These are phyloP conservation scores for Stellera chamaejasme DNA, from an alignment of 345 rosid species.

Conservation along the genomic window DNA sequence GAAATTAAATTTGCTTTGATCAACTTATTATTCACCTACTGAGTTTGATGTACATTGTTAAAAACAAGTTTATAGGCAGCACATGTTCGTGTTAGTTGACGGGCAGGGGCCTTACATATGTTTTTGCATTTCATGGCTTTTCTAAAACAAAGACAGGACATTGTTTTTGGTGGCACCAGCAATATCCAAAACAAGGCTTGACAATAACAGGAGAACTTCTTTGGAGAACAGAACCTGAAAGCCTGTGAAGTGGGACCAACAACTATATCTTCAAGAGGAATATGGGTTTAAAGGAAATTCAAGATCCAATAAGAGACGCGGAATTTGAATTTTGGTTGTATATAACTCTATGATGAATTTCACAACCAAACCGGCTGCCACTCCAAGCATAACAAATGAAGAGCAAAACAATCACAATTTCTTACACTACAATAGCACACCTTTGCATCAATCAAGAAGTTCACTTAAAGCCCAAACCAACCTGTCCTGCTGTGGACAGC, in stretches of 20 bases:
- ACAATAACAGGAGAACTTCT: not conserved
- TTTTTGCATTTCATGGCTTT: too few relatives aligned
- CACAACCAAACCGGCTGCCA: conserved; percentile 45
- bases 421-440: conserved; percentile 47
- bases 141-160: too few relatives aligned
- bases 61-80: too few relatives aligned
- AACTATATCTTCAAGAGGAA: too few relatives aligned
- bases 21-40: too few relatives aligned
- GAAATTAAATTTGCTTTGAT: too few relatives aligned
- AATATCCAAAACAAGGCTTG: not conserved
- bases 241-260: too few relatives aligned
- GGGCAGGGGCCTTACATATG: too few relatives aligned
- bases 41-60: too few relatives aligned
- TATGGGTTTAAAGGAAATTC: not conserved
- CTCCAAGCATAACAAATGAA: conserved; percentile 34
- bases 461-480: conserved; percentile 28
- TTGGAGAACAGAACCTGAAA: too few relatives aligned
- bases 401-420: conserved; percentile 32
- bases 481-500: conserved; percentile 33
- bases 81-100: too few relatives aligned
- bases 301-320: conserved; percentile 16
- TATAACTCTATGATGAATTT: conserved; percentile 25
- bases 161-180: too few relatives aligned
- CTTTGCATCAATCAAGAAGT: conserved; percentile 45
- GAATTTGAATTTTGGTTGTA: conserved; percentile 8